phyloP scores from a whole-genome alignment of 2,329 filamentous ascomycete genomes.

The Setomelanomma holmii region DNA sequence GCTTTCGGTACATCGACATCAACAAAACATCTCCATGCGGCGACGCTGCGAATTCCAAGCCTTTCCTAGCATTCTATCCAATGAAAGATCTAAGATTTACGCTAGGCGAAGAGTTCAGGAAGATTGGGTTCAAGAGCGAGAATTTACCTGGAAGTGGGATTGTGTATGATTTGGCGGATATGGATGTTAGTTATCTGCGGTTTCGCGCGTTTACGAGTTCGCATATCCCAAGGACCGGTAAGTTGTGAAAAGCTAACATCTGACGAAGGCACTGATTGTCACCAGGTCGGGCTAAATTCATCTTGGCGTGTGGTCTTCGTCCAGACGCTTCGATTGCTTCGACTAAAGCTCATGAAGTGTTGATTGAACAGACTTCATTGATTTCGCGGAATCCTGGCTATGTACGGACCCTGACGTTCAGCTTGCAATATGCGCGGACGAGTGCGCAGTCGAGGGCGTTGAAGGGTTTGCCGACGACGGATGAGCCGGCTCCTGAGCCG shows the following conservation, averaged over 20 bases:
- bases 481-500: constrained; percentile 30
- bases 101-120: constrained; percentile 42
- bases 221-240: neutral
- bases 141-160: constrained; percentile 33
- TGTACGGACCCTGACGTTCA: constrained; percentile 29
- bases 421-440: constrained; percentile 34
- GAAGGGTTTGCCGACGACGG: constrained; percentile 35
- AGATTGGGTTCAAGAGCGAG: constrained; percentile 44
- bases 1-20: constrained; percentile 42
- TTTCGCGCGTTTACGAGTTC: constrained; percentile 9
- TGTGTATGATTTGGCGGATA: constrained; percentile 39
- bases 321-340: constrained; percentile 2
- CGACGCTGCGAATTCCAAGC: constrained; percentile 26
- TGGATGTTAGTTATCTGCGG: constrained; percentile 36
- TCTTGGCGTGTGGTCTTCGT: constrained; percentile 27
- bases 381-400: constrained; percentile 25
- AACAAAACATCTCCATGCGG: constrained; percentile 22
- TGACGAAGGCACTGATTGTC: neutral
- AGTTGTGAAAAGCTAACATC: neutral
- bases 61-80: constrained; percentile 49
- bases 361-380: constrained; percentile 22
- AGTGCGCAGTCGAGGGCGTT: constrained; percentile 39
- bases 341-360: constrained; percentile 21
- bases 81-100: constrained; percentile 48
- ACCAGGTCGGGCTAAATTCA: constrained; percentile 19